A percentile compares a stretch with the other conserved stretches of the same genome.
Conservation (phyloP, 164 flowering plant genomes). For the Magnolia sinica region DNA sequence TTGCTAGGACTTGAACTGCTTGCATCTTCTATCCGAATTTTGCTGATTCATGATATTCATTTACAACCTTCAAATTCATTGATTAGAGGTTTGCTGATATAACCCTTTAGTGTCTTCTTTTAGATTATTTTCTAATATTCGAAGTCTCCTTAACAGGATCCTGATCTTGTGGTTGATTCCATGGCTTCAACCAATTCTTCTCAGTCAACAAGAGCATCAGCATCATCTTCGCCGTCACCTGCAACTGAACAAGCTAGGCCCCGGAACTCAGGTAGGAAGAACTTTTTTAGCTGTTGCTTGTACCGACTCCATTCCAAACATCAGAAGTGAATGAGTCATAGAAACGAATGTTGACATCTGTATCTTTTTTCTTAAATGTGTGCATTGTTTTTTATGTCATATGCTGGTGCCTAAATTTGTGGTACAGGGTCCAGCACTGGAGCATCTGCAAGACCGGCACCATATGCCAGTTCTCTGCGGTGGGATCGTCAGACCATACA, state of each 20-base stretch:
- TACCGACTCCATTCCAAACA: background rate
- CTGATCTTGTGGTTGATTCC: slow-evolving; percentile 80
- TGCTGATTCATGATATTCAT: background rate
- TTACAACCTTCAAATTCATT: background rate
- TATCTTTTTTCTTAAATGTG: background rate
- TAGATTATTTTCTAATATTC: background rate
- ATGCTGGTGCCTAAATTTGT: slow-evolving; percentile 7
- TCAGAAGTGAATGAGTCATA: background rate
- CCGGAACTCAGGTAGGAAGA: slow-evolving; percentile 48
- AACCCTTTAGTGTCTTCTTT: background rate
- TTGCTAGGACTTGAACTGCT: background rate
- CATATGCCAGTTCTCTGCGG: slow-evolving; percentile 52
- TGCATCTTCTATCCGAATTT: background rate
- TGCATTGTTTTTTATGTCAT: background rate
- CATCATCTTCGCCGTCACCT: slow-evolving; percentile 50
- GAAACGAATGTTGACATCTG: background rate
- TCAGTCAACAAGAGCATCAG: slow-evolving; percentile 53
- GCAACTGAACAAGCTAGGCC: slow-evolving; percentile 50
- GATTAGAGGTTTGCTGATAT: background rate
- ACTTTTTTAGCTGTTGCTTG: background rate
- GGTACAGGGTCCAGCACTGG: slow-evolving; percentile 56
- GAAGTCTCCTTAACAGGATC: slow-evolving; percentile 54
- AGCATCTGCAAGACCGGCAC: slow-evolving; percentile 49
- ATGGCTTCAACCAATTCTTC: slow-evolving; percentile 60
- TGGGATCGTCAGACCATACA: slow-evolving; percentile 89